Conservation (phyloP, 2,329 filamentous ascomycete genomes). For the Paraphoma chrysanthemicola region DNA sequence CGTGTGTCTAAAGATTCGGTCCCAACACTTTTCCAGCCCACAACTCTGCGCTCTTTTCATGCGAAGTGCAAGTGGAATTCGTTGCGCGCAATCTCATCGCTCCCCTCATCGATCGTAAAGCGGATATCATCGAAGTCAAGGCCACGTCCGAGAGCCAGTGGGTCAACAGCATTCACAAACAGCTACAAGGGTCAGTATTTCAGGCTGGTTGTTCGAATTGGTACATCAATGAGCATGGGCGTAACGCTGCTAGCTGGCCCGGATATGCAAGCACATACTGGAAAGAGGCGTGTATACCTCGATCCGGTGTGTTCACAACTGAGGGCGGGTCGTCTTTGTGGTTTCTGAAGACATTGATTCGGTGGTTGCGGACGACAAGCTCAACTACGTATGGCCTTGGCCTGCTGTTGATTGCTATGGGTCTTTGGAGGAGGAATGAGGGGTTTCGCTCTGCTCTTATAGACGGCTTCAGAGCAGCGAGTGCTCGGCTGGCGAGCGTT, state of each 20-base stretch:
- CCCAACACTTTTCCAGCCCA: slow-evolving; percentile 40
- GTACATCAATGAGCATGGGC: slow-evolving; percentile 50
- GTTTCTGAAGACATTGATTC: background rate
- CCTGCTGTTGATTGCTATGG: background rate
- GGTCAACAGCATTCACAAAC: slow-evolving; percentile 38
- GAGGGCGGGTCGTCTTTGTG: slow-evolving; percentile 10
- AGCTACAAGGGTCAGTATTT: slow-evolving; percentile 46
- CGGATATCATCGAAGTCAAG: slow-evolving; percentile 47
- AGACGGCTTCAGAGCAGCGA: background rate
- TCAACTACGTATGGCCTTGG: background rate
- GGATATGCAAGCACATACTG: slow-evolving; percentile 41
- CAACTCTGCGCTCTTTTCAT: slow-evolving; percentile 44
- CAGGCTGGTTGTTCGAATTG: slow-evolving; percentile 51
- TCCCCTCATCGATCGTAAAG: slow-evolving; percentile 43
- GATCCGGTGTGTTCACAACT: slow-evolving; percentile 13
- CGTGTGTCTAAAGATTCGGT: slow-evolving; percentile 20
- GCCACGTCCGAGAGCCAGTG: slow-evolving; percentile 39
- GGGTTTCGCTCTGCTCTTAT: background rate
- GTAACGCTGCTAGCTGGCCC: slow-evolving; percentile 50
- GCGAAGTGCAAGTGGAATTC: slow-evolving; percentile 41
- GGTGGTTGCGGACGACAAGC: background rate
- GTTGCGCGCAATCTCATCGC: slow-evolving; percentile 34
- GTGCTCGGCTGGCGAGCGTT: background rate
- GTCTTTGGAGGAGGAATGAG: background rate
- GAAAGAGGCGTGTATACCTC: slow-evolving; percentile 32